Evolutionary conservation across 257 asterid species (phyloP).

Genomic region (Gentiana straminea): DNA sequence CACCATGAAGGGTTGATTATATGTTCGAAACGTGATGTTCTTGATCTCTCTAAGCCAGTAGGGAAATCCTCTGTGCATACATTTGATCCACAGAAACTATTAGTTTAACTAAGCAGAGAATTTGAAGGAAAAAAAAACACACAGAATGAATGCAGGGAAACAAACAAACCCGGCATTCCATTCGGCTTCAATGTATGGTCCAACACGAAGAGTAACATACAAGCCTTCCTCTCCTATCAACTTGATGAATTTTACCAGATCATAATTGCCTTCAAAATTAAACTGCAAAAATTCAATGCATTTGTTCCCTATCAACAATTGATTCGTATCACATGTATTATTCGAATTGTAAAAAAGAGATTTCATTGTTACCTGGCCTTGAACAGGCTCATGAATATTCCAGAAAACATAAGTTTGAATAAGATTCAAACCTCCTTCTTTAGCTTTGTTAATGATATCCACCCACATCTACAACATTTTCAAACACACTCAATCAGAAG

Average conservation of each 20-base stretch:
- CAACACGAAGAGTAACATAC: slow-evolving; percentile 82
- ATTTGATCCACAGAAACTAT: neutral
- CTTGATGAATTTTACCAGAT: slow-evolving; percentile 54
- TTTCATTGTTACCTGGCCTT: slow-evolving; percentile 47
- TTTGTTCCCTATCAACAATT: neutral
- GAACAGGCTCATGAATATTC: slow-evolving; percentile 82
- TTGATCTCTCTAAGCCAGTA: slow-evolving; percentile 72
- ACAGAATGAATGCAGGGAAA: neutral
- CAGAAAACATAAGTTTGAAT: slow-evolving; percentile 83
- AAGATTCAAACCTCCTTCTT: slow-evolving; percentile 65
- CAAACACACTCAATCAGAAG: neutral
- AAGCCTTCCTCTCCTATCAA: slow-evolving; percentile 49
- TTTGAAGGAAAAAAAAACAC: neutral
- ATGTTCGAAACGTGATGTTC: slow-evolving; percentile 66
- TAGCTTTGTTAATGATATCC: slow-evolving; percentile 46
- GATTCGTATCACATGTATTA: neutral
- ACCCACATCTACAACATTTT: slow-evolving; percentile 62
- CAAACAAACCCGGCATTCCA: slow-evolving; percentile 60
- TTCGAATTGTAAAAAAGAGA: neutral
- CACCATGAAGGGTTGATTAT: slow-evolving; percentile 82
- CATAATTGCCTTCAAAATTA: slow-evolving; percentile 60
- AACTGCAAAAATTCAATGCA: slow-evolving; percentile 23
- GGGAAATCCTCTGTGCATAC: slow-evolving; percentile 66
- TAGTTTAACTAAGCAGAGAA: neutral
- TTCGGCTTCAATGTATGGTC: slow-evolving; percentile 93